Base-by-base conservation (phyloP, 805 yeast species). In the Saccharomycopsis babjevae region DNA sequence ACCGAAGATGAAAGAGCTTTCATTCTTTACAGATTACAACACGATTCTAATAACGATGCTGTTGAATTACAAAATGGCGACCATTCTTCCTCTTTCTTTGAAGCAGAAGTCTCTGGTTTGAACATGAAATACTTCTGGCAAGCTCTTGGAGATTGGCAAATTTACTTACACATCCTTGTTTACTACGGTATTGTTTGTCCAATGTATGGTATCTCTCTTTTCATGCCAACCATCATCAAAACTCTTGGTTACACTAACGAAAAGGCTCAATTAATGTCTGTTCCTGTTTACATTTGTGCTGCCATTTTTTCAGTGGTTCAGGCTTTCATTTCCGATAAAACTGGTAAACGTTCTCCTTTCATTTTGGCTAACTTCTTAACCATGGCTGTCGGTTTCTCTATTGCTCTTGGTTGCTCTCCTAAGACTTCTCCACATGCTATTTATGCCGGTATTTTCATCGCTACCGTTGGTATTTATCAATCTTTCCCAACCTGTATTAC, bases 211-310 rank as follows among this genome's bases (percentile, higher is more conserved):
- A 63, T 77, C 22, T 73, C 81, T 25, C 72, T 76, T 20, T 78
- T 79, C 61, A 66, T 79, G 38, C 82, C 82, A 10, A 73, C 80
- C 3, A 75, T 79, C 62, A 73, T 79, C 61, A 73, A 68, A 56
- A 72, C 70, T 59, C 70, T 79, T 69, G 82, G 82, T 1, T 78
- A 77, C 67, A 67, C 76, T 54, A 69, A 72, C 32, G 71, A 74
- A 36, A 68, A 66, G 20, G 75, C 81, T 0, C 81, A 79, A 66
- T 71, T 77, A 13, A 62, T 79, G 70, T 73, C 80, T 0, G 77
- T 77, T 22, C 82, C 82, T 8, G 70, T 76, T 34, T 78, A 77
- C 65, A 69, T 71, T 13, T 68, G 70, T 25, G 76, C 77, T 1
- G 68, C 74, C 4, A 60, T 72, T 3, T 66, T 70, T 36, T 70